Base-by-base conservation (phyloP, 2,329 filamentous ascomycete genomes). In the Ophiosphaerella narmari region DNA sequence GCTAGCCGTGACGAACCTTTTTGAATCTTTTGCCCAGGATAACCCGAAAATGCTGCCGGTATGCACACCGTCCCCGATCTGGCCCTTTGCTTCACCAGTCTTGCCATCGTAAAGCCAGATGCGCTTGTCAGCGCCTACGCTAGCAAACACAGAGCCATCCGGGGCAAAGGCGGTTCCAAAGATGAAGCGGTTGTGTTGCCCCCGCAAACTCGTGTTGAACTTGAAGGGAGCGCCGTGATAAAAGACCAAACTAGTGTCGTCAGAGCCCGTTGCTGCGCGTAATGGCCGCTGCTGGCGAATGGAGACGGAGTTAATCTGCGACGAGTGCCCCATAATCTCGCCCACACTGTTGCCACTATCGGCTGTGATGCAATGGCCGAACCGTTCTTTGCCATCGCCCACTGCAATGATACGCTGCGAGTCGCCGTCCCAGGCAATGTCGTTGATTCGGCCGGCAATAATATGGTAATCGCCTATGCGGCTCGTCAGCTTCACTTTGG, bases 71-170 rank as follows among this genome's bases (percentile, higher is more conserved):
- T 93, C 87, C 8, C 88, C 89, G 63, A 99, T 87, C 61, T 90
- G 82, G 51, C 79, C 83, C 38, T 86, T 89, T 1, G 88, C 82
- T 69, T 96, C 91, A 26, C 94, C 94, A 13, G 91, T 96, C 81
- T 96, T 96, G 55, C 93, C 94, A 71, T 99, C 91, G 71, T 97
- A 99, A 8, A 99, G 79, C 80, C 94, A 95, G 59, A 99, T 96
- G 68, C 85, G 86, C 71, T 87, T 87, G 74, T 99, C 94, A n/a
- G 89, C 91, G 33, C 94, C 93, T 2, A 97, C 93, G 44, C 89
- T 96, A 31, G 94, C 89, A 54, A 99, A 78, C 33, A 80, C 79
- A 35, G 80, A 85, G 39, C 94, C 94, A 70, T 97, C 92, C 0
- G 93, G 93, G 24, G 90, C 93, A 74, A 97, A 99, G 2, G 86